These are phyloP conservation scores for Solanum bulbocastanum DNA, from an alignment of 257 asterid genomes.

Conservation along the genomic window DNA sequence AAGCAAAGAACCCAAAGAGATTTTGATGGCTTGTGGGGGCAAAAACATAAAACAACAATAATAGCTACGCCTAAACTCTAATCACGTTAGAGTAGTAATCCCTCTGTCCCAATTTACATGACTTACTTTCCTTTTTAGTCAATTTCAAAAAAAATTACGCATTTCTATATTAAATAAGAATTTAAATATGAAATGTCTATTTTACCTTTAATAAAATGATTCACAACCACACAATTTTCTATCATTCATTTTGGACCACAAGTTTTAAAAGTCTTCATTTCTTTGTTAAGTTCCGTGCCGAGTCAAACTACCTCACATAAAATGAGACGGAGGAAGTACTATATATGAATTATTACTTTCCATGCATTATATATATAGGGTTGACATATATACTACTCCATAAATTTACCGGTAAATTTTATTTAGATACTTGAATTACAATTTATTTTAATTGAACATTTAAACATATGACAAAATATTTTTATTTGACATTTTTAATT, in stretches of 20 bases:
- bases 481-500: neutral
- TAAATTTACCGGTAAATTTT: neutral
- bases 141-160: too few species aligned
- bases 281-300: too few species aligned
- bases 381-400: neutral
- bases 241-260: too few species aligned
- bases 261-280: too few species aligned
- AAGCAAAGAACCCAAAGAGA: neutral
- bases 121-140: too few species aligned
- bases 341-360: neutral
- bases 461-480: neutral
- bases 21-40: neutral
- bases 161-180: too few species aligned
- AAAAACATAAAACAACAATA: neutral
- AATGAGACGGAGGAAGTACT: neutral
- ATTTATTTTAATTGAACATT: neutral
- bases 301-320: too few species aligned
- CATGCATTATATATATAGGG: neutral
- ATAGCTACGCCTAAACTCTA: neutral
- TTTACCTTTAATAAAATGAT: too few species aligned
- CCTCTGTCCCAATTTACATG: too few species aligned
- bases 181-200: too few species aligned
- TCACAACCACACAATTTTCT: too few species aligned
- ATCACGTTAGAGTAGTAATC: neutral
- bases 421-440: neutral